Percentiles rank a stretch among this genome's conserved stretches.
Conservation (phyloP, 177 flowering plant species). For the Vitis hybrid region DNA sequence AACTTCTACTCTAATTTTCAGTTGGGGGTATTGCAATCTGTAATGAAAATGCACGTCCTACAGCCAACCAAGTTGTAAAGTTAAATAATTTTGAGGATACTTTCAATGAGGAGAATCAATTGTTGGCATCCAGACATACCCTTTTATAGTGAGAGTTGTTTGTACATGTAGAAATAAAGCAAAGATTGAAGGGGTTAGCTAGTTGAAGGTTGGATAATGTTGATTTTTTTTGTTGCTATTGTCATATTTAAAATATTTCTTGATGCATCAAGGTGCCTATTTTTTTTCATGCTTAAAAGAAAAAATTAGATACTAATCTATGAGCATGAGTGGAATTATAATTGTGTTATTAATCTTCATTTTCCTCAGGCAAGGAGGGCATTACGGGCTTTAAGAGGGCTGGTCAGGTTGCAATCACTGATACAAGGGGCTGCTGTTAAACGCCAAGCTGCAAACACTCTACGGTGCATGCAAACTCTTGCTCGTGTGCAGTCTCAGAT, state of each 20-base stretch:
- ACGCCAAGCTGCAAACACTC: conserved; percentile 74
- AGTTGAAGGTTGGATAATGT: background rate
- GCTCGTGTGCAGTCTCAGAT: conserved; percentile 88
- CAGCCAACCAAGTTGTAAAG: no score
- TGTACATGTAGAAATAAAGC: no score
- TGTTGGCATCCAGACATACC: no score
- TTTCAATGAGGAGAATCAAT: no score
- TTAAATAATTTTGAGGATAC: no score
- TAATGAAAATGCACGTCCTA: no score
- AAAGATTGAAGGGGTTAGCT: no score
- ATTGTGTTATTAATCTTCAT: background rate
- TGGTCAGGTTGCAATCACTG: conserved; percentile 72
- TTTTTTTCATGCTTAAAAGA: background rate
- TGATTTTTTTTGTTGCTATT: background rate
- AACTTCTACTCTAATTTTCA: no score
- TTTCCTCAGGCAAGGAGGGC: conserved; percentile 77
- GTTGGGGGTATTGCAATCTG: no score
- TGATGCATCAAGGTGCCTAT: no score
- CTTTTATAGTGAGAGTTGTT: no score
- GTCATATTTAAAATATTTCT: background rate
- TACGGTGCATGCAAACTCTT: conserved; percentile 83
- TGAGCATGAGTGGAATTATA: background rate
- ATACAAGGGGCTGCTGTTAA: conserved; percentile 69
- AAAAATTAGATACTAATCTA: background rate
- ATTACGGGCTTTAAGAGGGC: conserved; percentile 77